A percentile compares a stretch with the other conserved stretches of the same genome.
phyloP scores from a whole-genome alignment of 148 eudicot species.

The Polygonum maritimum region DNA sequence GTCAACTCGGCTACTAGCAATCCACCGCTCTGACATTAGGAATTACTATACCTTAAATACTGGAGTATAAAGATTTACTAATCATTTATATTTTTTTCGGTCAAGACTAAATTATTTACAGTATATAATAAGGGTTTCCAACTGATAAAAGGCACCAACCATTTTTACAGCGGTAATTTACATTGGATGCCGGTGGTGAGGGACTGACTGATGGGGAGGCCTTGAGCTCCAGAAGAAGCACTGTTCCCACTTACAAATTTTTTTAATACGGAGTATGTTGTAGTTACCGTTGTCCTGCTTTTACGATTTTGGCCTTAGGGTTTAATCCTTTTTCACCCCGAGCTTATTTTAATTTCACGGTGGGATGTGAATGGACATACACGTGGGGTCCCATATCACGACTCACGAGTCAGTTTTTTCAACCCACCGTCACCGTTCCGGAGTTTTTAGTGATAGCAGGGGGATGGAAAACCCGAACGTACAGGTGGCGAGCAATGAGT shows the following conservation, averaged over 20 bases:
- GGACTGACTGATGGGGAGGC: too few relatives aligned
- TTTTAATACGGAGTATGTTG: not conserved
- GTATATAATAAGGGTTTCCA: too few relatives aligned
- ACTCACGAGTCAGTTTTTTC: not conserved
- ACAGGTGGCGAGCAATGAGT: not conserved
- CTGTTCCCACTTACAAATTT: not conserved
- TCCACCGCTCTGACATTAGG: too few relatives aligned
- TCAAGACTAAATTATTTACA: too few relatives aligned
- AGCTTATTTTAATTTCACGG: not conserved
- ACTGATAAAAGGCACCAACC: too few relatives aligned
- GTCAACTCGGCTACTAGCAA: too few relatives aligned
- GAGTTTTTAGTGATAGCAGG: not conserved
- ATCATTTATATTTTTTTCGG: too few relatives aligned
- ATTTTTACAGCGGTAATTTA: not conserved
- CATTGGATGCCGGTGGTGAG: not conserved
- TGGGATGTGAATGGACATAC: not conserved
- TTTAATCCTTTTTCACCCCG: not conserved
- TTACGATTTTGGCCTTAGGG: not conserved
- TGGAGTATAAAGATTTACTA: too few relatives aligned
- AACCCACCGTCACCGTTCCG: conserved; percentile 9
- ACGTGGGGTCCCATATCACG: not conserved
- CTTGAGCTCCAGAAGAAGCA: not conserved
- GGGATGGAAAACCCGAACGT: too few relatives aligned
- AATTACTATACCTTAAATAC: too few relatives aligned
- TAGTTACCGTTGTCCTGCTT: not conserved